Percentiles rank a stretch among this genome's conserved stretches.
phyloP scores from a whole-genome alignment of 768 basidiomycete species.

The Tricholoma furcatifolium region DNA sequence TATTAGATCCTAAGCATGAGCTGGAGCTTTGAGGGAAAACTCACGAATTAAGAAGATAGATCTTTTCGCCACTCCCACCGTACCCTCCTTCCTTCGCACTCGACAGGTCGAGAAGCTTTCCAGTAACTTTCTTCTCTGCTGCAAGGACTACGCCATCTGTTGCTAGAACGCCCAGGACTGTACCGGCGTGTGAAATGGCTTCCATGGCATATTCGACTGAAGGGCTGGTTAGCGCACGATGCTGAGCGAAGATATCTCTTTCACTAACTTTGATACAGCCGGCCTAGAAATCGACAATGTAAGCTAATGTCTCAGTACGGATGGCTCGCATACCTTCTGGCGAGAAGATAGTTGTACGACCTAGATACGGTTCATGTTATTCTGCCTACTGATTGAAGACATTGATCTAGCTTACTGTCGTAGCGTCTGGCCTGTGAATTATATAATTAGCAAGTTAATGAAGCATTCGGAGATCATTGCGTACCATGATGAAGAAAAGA shows the following conservation, averaged over 20 bases:
- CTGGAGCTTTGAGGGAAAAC: conserved; percentile 23
- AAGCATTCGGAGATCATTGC: conserved; percentile 16
- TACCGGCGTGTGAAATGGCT: conserved; percentile 94
- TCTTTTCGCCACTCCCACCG: conserved; percentile 97
- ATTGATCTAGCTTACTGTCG: conserved; percentile 66
- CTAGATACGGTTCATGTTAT: conserved; percentile 38
- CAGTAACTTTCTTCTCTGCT: conserved; percentile 97
- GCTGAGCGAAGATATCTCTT: not conserved
- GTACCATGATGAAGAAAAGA: conserved; percentile 45
- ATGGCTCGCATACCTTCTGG: conserved; percentile 73
- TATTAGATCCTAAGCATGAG: not conserved
- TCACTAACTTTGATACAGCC: conserved; percentile 90
- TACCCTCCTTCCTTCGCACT: conserved; percentile 84
- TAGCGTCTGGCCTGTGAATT: conserved; percentile 80
- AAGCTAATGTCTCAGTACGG: conserved; percentile 7
- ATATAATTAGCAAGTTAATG: not conserved
- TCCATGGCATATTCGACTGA: conserved; percentile 72
- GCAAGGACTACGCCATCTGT: conserved; percentile 90
- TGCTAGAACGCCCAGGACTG: conserved; percentile 89
- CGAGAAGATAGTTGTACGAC: conserved; percentile 98
- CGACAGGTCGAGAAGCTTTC: conserved; percentile 92
- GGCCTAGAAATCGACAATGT: conserved; percentile 53
- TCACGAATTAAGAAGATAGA: conserved; percentile 90
- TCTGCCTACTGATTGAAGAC: conserved; percentile 9
- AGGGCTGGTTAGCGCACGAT: not conserved